Conservation (phyloP, 2,329 filamentous ascomycete genomes). For the Aspergillus aculeatus region DNA sequence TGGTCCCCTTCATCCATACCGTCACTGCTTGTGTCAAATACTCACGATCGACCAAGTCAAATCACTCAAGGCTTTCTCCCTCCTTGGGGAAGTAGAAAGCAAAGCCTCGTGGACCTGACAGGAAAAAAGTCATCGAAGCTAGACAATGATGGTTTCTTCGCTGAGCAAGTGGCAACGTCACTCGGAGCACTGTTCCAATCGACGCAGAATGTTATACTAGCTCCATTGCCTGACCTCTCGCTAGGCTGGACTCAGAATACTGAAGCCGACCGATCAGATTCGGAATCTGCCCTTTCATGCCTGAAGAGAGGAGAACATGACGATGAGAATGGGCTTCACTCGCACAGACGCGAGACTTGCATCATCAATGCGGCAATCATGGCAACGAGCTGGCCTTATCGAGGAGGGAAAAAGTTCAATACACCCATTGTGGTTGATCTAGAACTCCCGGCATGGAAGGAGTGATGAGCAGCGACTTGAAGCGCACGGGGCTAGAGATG, state of each 20-base stretch:
- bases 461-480: background rate
- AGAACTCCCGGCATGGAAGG: slow-evolving; percentile 53
- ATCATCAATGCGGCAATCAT: slow-evolving; percentile 77
- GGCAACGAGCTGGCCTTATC: slow-evolving; percentile 65
- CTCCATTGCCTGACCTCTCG: slow-evolving; percentile 3
- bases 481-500: background rate
- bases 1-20: slow-evolving; percentile 38
- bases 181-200: slow-evolving; percentile 1
- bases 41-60: slow-evolving; percentile 10
- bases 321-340: slow-evolving; percentile 6
- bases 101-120: slow-evolving; percentile 55
- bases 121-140: slow-evolving; percentile 38
- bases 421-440: slow-evolving; percentile 84
- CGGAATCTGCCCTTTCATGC: slow-evolving; percentile 2
- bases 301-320: slow-evolving; percentile 1
- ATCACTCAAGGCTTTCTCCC: slow-evolving; percentile 33
- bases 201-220: slow-evolving; percentile 13
- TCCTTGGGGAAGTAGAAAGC: slow-evolving; percentile 52
- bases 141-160: slow-evolving; percentile 28
- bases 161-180: background rate
- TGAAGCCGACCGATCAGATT: slow-evolving; percentile 1
- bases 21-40: background rate
- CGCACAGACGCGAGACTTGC: slow-evolving; percentile 64
- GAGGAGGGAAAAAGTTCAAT: slow-evolving; percentile 63
- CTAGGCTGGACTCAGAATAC: background rate